A percentile compares a stretch with the other conserved stretches of the same genome.
Evolutionary conservation across 176 grass and related monocot genomes (phyloP).

Genomic region (Aegilops sharonensis): DNA sequence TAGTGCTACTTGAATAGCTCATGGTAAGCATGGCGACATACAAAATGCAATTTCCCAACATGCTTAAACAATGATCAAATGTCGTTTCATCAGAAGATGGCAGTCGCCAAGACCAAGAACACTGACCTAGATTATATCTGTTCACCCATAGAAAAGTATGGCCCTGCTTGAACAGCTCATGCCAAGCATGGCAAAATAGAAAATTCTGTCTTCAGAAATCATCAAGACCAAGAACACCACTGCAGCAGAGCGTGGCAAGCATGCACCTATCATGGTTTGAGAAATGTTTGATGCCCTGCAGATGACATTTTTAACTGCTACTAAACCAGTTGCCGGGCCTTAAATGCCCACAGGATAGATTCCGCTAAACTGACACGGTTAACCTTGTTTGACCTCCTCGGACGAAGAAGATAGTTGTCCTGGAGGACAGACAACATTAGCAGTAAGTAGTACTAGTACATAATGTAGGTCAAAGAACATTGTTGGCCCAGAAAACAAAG

Average conservation of each 20-base stretch:
- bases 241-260: not conserved
- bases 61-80: not conserved
- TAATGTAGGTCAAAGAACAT: conserved; percentile 39
- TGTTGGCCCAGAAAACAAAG: conserved; percentile 41
- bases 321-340: conserved; percentile 23
- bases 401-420: conserved; percentile 18
- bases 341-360: conserved; percentile 37
- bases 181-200: conserved; percentile 1
- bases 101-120: not conserved
- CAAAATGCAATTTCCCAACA: not conserved
- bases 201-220: not conserved
- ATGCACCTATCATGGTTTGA: not conserved
- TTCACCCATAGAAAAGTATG: not conserved
- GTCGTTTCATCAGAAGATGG: not conserved
- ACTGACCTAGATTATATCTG: not conserved
- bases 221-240: conserved; percentile 21
- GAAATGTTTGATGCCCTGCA: not conserved
- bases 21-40: conserved; percentile 3
- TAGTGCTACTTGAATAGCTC: conserved; percentile 1
- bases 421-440: conserved; percentile 1
- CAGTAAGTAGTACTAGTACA: not conserved
- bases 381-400: conserved; percentile 60
- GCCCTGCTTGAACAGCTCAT: conserved; percentile 12
- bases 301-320: conserved; percentile 8
- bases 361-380: conserved; percentile 21